Base-by-base conservation (phyloP, 73 alveolate species). In the Durusdinium trenchii region DNA sequence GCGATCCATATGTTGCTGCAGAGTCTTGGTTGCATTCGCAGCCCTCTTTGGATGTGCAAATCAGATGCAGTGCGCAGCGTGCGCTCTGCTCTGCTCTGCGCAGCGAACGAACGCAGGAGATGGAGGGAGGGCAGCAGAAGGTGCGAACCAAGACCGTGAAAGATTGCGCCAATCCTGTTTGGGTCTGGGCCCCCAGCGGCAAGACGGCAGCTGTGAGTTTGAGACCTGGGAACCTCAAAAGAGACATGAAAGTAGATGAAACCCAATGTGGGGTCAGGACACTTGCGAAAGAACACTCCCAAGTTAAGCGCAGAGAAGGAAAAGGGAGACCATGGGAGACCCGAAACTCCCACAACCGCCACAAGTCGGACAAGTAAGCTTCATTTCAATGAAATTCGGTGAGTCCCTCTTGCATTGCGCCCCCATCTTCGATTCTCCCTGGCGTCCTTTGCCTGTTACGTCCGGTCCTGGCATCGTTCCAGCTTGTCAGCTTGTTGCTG, bases 81-180 rank as follows among this genome's bases (percentile, higher is more conserved):
- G n/a, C n/a, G n/a, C n/a, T n/a, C n/a, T n/a, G n/a, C n/a, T n/a
- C n/a, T n/a, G n/a, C n/a, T n/a, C n/a, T n/a, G n/a, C 30, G 1
- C 38, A n/a, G n/a, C n/a, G n/a, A n/a, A n/a, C n/a, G n/a, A n/a
- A n/a, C 23, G 28, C 67, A 87, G 96, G 96, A 89, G 51, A 26
- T 89, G 69, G 67, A 57, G 35, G 96, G 96, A 9, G 96, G 96
- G 42, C 96, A 64, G 71, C 96, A 89, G 86, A 69, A 36, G 43
- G 51, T 89, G 86, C 96, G 96, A 48, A 89, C 96, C 20, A 89
- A 69, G 83, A 35, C 86, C 96, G 67, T 89, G 73, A 89, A 89
- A 71, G 79, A 89, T 48, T 89, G 96, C 46, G 96, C 96, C 1
- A 71, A 89, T 67, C 96, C 96, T 20, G 86, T 89, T 1, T 89